Percentiles rank a stretch among this genome's conserved stretches.
Conservation (phyloP, 2,329 filamentous ascomycete species). For the Fusarium sp. region DNA sequence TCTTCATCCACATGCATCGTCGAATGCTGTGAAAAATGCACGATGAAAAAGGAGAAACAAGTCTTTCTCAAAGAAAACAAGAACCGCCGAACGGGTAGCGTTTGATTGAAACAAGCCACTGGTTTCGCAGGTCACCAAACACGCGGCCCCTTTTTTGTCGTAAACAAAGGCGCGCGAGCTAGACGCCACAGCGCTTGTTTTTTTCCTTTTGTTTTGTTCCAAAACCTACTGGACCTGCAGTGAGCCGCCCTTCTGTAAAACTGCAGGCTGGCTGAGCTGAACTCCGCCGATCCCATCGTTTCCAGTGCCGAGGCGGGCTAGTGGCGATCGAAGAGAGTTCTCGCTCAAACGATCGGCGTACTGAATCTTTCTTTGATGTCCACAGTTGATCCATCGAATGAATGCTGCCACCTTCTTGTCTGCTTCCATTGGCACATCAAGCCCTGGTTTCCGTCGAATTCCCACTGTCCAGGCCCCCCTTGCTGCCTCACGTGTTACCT, state of each 20-base stretch:
- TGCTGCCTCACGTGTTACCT: background rate
- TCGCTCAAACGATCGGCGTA: background rate
- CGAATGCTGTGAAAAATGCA: background rate
- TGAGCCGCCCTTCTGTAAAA: background rate
- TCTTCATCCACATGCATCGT: background rate
- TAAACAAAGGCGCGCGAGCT: background rate
- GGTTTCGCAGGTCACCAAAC: background rate
- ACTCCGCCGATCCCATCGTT: background rate
- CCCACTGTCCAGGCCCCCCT: background rate
- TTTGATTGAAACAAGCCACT: slow-evolving; percentile 1
- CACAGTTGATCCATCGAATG: background rate
- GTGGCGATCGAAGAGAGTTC: background rate
- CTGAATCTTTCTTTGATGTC: background rate
- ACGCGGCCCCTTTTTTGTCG: background rate
- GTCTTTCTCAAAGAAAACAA: background rate
- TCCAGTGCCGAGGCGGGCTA: background rate
- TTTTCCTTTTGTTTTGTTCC: background rate
- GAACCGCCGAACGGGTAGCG: background rate
- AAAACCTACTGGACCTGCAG: background rate
- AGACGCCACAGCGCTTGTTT: background rate
- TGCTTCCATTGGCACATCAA: background rate
- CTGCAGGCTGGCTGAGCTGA: background rate
- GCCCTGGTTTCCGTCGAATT: background rate
- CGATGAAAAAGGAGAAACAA: background rate
- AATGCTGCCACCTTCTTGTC: background rate